Evolutionary conservation across 768 basidiomycete genomes (phyloP), one percentile per base, ranked within the genome.

Genomic region (Boletus patriciae): DNA sequence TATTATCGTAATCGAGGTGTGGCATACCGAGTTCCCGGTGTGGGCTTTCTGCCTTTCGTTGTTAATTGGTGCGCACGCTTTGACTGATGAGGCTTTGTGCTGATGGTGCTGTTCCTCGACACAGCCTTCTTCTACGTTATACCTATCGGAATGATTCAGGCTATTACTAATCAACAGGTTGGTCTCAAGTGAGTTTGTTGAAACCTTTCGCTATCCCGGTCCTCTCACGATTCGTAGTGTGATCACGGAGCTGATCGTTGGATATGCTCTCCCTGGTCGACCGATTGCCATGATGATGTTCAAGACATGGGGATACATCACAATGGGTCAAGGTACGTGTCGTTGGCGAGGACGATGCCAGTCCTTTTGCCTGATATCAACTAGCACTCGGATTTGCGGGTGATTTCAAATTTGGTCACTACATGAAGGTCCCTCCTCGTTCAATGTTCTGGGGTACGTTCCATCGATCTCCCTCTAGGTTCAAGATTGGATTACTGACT

Each of bases 231-330:
- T 43, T 21, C 7, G 47, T 38, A 68, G 67, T 65, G 88, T 91
- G 34, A 82, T 92, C 54, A 83, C 88, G 0, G 89, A 92, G 65
- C 76, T 91, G 37, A 79, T 91, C 42, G 79, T 85, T 48, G 88
- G 89, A 16, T 74, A 73, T 43, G 66, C 73, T 11, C 68, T 80
- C 23, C 80, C 80, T 65, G 89, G 89, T 16, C 80, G 79, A 49
- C 87, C 90, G 3, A 79, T 89, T 55, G 87, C 88, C 0, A 84
- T 88, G 82, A 87, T 90, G 88, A 84, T 89, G 81, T 88, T 85
- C 76, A 87, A 86, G 74, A 85, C 80, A 5, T 88, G 80, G 73
- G 85, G 84, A n/a, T 88, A 87, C 66, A 80, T 86, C 43, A 82
- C 84, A 1, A 82, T 86, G 82, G 60, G 74, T 21, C 80, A 81